Evolutionary conservation across 2,329 filamentous ascomycete species (phyloP).

Genomic region (Calonectria pteridis): DNA sequence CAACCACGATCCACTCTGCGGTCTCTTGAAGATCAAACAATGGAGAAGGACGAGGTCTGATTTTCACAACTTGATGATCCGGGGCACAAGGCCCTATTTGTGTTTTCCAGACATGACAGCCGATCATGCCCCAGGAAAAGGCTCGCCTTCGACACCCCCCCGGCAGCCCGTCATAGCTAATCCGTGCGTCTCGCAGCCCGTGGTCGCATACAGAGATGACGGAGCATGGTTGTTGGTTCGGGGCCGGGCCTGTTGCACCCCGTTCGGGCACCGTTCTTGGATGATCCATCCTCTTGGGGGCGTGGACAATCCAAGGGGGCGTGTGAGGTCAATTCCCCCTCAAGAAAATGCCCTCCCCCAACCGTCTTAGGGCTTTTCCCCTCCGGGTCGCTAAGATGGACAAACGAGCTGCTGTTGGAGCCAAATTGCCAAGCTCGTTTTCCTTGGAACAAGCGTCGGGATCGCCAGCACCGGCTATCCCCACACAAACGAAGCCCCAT

Average conservation of each 20-base stretch:
- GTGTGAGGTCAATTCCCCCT: not conserved
- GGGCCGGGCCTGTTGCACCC: conserved; percentile 1
- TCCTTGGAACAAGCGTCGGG: conserved; percentile 1
- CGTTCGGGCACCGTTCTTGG: not conserved
- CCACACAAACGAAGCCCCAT: conserved; percentile 15
- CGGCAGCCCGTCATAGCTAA: not conserved
- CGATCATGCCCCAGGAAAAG: not conserved
- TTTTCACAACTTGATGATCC: conserved; percentile 6
- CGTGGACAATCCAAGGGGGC: not conserved
- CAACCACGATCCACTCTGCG: not conserved
- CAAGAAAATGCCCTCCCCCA: not conserved
- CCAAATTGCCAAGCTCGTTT: not conserved
- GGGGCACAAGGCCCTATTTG: conserved; percentile 18
- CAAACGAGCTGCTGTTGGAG: conserved; percentile 2
- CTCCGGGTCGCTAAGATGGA: not conserved
- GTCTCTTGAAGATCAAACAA: conserved; percentile 19
- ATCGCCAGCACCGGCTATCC: conserved; percentile 9
- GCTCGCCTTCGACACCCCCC: not conserved
- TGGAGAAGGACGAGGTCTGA: conserved; percentile 13
- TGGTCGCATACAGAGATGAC: not conserved
- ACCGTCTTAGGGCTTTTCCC: not conserved
- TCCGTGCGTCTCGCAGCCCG: conserved; percentile 10
- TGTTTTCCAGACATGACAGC: conserved; percentile 8
- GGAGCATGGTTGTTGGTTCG: not conserved
- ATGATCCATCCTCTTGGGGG: not conserved